Base-by-base conservation (phyloP, 192 early-diverging fungal genomes). In the Coemansia sp. region DNA sequence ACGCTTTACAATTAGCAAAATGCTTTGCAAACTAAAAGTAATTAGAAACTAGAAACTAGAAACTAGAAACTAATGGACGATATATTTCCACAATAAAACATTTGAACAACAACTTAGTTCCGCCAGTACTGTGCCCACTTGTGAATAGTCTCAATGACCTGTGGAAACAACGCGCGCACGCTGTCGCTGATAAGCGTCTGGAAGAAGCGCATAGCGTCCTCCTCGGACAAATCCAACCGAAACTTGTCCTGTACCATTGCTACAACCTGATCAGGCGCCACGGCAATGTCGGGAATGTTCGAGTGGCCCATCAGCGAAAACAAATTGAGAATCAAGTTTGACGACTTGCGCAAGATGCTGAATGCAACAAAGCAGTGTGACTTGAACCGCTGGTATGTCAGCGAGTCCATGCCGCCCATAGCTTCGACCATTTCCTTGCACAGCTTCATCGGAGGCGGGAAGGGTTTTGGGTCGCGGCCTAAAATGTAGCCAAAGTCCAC, bases 401-500 rank as follows among this genome's bases (percentile, higher is more conserved):
- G 88, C 19, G 94, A 94, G 39, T 87, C 84, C 27, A 92, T 88
- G 24, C 96, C 96, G 37, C 98, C 98, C 95, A 99, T 97, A 0
- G 92, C 95, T 67, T 99, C 98, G 5, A 99, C 94, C 98, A 99
- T 99, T 84, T 99, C 98, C 67, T 96, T 96, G 69, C 92, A 95
- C 35, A 99, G 87, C 75, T 99, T 99, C 96, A 99, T 99, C 1
- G 98, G 98, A 11, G 98, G 96, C 38, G 98, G 98, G 84, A 99
- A 99, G 4, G 98, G 98, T 70, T 99, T 99, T 2, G 98, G 98
- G 62, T 99, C 98, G 51, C 98, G 86, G 5, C 98, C 98, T 6
- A 99, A 86, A 39, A 99, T 98, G 72, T 94, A 99, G 14, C 96
- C 94, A 85, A 97, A 99, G 75, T 99, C 98, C 21, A 99, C 92